Percentiles rank a stretch among this genome's conserved stretches.
These are phyloP conservation scores for Fraxinus dipetala DNA, from an alignment of 305 asterid genomes.

Conservation along the genomic window DNA sequence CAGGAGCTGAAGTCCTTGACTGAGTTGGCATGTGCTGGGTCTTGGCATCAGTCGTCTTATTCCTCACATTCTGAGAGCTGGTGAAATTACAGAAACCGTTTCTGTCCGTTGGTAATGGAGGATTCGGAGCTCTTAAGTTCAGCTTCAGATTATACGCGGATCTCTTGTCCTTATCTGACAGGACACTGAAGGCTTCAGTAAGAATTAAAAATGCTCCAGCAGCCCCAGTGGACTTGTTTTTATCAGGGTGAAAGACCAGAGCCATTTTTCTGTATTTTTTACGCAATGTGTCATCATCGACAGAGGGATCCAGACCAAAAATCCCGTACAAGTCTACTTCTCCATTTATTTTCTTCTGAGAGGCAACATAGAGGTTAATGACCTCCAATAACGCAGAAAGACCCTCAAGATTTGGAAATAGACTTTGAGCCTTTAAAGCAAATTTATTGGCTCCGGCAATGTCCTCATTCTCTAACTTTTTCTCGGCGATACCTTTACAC, in stretches of 20 bases:
- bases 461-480: conserved; percentile 36
- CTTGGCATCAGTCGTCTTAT: not conserved
- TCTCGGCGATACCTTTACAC: conserved; percentile 40
- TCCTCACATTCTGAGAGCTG: not conserved
- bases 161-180: conserved; percentile 39
- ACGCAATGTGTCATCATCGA: conserved; percentile 32
- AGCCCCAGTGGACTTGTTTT: conserved; percentile 42
- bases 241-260: conserved; percentile 42
- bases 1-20: not conserved
- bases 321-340: conserved; percentile 37
- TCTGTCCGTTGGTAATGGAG: conserved; percentile 23
- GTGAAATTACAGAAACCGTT: conserved; percentile 9
- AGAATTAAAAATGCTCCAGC: conserved; percentile 41
- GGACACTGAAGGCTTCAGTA: conserved; percentile 38
- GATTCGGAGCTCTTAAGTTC: conserved; percentile 12
- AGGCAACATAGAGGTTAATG: conserved; percentile 26
- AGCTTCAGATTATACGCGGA: conserved; percentile 29
- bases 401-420: conserved; percentile 46
- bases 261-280: conserved; percentile 33
- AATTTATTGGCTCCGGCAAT: conserved; percentile 34
- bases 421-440: conserved; percentile 34
- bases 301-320: conserved; percentile 33
- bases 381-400: conserved; percentile 33
- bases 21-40: not conserved
- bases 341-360: conserved; percentile 31